These are phyloP conservation scores for Myrmaecium sp. DNA, from an alignment of 2,329 filamentous ascomycete genomes.

Conservation along the genomic window DNA sequence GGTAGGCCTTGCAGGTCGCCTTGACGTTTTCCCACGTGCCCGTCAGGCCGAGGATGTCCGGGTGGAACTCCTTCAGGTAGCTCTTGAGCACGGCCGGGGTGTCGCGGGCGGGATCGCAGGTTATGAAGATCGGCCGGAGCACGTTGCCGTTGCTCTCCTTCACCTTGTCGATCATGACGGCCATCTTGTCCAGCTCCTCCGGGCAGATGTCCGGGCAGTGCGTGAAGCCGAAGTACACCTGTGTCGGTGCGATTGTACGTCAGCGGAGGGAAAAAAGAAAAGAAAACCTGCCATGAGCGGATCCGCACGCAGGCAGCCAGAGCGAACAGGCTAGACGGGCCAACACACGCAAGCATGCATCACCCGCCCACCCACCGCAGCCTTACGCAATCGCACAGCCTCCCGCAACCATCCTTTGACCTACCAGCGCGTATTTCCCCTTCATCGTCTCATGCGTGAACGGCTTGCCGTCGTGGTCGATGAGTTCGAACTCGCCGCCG, in stretches of 20 bases:
- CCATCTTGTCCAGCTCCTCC: constrained; percentile 98
- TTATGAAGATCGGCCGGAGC: constrained; percentile 75
- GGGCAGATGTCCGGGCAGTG: constrained; percentile 98
- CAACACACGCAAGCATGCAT: too few relatives aligned
- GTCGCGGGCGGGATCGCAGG: constrained; percentile 86
- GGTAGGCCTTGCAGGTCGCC: constrained; percentile 83
- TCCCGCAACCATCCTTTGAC: constrained; percentile 13
- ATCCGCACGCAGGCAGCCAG: too few relatives aligned
- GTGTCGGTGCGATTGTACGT: constrained; percentile 4
- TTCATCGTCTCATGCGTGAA: constrained; percentile 70
- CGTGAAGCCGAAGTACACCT: constrained; percentile 97
- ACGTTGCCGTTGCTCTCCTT: constrained; percentile 29
- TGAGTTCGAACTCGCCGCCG: constrained; percentile 67
- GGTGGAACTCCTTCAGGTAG: constrained; percentile 85
- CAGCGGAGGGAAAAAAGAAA: too few relatives aligned
- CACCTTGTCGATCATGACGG: constrained; percentile 69
- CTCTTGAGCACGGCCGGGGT: constrained; percentile 66
- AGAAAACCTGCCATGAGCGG: too few relatives aligned
- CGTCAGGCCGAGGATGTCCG: constrained; percentile 70
- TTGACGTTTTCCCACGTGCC: constrained; percentile 91
- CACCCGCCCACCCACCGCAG: background rate
- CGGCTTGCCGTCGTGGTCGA: constrained; percentile 62
- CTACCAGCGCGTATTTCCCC: constrained; percentile 67
- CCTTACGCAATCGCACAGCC: too few relatives aligned
- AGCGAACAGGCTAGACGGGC: too few relatives aligned